Conservation (phyloP, 345 rosid species). For the Reutealis trisperma region DNA sequence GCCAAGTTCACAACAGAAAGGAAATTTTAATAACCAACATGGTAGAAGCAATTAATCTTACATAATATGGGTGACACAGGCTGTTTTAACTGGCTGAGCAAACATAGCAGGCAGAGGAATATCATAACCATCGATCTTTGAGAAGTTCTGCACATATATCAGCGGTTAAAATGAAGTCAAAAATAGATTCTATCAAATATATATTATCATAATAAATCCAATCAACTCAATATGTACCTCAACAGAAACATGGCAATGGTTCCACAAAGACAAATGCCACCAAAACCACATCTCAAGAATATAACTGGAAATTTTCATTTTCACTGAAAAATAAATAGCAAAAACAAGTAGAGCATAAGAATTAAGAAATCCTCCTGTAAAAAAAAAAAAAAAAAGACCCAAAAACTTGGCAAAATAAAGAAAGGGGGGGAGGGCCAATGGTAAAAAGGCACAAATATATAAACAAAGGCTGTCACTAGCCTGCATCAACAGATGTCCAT, state of each 20-base stretch:
- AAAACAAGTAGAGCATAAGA: background rate
- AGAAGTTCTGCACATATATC: constrained; percentile 49
- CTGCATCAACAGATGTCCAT: constrained; percentile 56
- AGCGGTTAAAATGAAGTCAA: constrained; percentile 22
- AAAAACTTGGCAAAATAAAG: background rate
- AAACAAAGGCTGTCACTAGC: constrained; percentile 30
- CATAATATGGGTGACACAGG: constrained; percentile 54
- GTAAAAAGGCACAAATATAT: background rate
- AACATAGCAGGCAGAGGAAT: constrained; percentile 56
- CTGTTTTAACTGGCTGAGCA: constrained; percentile 57
- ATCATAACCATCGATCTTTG: constrained; percentile 33
- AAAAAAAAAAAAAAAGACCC: background rate
- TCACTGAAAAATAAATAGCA: constrained; percentile 43
- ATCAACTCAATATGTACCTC: constrained; percentile 40
- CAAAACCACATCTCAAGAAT: constrained; percentile 89
- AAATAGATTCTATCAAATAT: constrained; percentile 21
- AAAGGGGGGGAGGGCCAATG: background rate
- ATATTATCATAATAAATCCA: background rate
- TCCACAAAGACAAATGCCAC: constrained; percentile 94
- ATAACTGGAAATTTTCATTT: constrained; percentile 55
- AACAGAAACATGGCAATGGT: constrained; percentile 37
- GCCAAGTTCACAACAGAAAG: background rate
- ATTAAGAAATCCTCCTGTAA: background rate
- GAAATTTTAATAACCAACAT: background rate
- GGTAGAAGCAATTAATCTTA: constrained; percentile 38